Evolutionary conservation across 2,329 filamentous ascomycete species (phyloP), one percentile per base, ranked within the genome.

Genomic region (Fusarium keratoplasticum): DNA sequence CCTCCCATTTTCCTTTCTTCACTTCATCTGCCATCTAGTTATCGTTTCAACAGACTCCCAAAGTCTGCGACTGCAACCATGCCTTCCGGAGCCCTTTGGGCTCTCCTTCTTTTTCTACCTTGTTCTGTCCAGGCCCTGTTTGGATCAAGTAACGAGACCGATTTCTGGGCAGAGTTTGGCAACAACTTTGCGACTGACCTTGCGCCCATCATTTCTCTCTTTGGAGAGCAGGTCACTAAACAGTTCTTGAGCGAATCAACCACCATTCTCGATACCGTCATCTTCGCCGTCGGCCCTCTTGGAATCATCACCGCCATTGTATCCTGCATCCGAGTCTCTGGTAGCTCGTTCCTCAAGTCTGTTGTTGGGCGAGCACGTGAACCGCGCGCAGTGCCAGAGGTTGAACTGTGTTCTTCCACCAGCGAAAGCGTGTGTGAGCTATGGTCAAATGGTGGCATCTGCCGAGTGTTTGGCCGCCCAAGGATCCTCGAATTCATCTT

Each of bases 101-200:
- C 50, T 11, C 10, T 54, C 20, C 6, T 54, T 9, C 50, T 33
- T 20, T 54, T 33, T 11, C 11, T 54, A 3, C 29, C 50, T 54
- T 54, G 8, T 11, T 33, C 10, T n/a, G 50, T 20, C 9, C 27
- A n/a, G 11, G 50, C 29, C 13, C 29, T 54, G 11, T 54, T 54
- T 20, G 29, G 29, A 14, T n/a, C 18, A n/a, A 54, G 50, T 2
- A 38, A 38, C 8, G 55, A 58, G 20, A 54, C 50, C 16, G 55
- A 27, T 36, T 35, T 36, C 55, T 58, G 55, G 55, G 8, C 18
- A 22, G 55, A 58, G 14, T 58, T 58, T 38, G 35, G 27, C 33
- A 58, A 58, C 14, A 58, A 58, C 35, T 58, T 58, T n/a, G 55
- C 55, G 20, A 58, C 55, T 9, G 55, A 58, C 16, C 55, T 58